These are phyloP conservation scores for Diaporthe ilicicola DNA, from an alignment of 2,329 filamentous ascomycete genomes.

Conservation along the genomic window DNA sequence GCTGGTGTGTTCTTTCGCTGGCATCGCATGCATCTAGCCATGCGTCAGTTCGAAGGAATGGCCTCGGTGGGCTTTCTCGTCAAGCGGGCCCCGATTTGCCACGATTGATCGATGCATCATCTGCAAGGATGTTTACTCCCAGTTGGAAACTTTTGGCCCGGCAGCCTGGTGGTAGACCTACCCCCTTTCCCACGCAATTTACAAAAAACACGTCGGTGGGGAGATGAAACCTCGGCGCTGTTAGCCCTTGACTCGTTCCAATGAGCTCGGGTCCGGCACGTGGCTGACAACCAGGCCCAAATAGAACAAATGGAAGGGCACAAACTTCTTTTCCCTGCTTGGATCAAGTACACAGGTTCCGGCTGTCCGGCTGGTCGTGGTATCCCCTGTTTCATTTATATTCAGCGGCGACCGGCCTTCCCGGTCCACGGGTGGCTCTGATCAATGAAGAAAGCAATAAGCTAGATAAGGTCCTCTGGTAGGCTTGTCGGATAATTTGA, in stretches of 20 bases:
- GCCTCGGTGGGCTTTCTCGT: neutral
- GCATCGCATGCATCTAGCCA: neutral
- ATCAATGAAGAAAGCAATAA: too few relatives aligned
- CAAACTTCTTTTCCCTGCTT: neutral
- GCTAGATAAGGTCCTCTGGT: too few relatives aligned
- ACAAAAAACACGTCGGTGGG: neutral
- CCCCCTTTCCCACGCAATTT: neutral
- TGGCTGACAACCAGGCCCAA: neutral
- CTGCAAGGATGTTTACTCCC: neutral
- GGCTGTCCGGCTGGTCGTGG: neutral
- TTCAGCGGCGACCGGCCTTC: neutral
- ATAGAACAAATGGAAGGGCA: neutral
- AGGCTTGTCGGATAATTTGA: too few relatives aligned
- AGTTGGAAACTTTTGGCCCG: too few relatives aligned
- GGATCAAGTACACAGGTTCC: neutral
- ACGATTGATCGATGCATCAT: neutral
- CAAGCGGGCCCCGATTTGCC: neutral
- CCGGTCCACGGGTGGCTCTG: neutral
- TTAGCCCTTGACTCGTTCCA: neutral
- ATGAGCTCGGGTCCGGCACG: neutral
- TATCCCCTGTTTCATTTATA: conserved; percentile 8
- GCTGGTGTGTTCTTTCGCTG: too few relatives aligned
- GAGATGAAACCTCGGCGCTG: neutral
- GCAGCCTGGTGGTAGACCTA: too few relatives aligned
- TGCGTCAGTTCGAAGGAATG: neutral